These are phyloP conservation scores for Trametes meyenii DNA, from an alignment of 768 basidiomycete species.

Conservation along the genomic window DNA sequence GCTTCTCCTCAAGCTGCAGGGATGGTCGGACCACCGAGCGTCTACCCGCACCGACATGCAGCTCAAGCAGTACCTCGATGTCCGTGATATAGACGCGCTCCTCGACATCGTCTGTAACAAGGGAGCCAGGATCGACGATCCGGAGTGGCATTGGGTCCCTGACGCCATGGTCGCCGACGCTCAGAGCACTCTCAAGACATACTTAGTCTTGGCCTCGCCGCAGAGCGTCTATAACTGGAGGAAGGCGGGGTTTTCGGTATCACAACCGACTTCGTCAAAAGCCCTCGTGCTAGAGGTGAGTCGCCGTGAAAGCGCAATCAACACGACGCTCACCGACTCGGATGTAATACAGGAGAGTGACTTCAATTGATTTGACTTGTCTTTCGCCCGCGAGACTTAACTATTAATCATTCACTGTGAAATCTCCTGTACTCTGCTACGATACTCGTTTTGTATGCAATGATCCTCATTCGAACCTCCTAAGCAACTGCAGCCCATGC, in stretches of 20 bases:
- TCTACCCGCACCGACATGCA: conserved; percentile 37
- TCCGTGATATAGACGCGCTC: conserved; percentile 44
- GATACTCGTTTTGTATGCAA: no score
- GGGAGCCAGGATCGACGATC: neutral
- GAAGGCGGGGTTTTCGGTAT: neutral
- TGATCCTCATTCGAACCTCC: no score
- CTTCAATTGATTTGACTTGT: no score
- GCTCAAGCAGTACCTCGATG: conserved; percentile 44
- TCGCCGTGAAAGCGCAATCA: no score
- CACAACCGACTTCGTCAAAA: no score
- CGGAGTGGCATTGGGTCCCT: conserved; percentile 10
- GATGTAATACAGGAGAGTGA: no score
- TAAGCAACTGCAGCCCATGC: no score
- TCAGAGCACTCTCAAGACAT: neutral
- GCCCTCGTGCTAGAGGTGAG: no score
- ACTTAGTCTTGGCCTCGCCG: neutral
- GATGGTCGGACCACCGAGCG: conserved; percentile 36
- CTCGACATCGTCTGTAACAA: conserved; percentile 37
- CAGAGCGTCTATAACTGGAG: neutral
- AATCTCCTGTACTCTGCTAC: no score
- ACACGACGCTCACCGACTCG: no score
- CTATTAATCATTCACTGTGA: no score
- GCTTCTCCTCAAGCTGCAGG: conserved; percentile 38
- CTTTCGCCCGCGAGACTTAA: no score
- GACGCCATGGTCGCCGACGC: conserved; percentile 2